Conservation (phyloP, 2,329 filamentous ascomycete species). For the Neofusicoccum kwambonambiense region DNA sequence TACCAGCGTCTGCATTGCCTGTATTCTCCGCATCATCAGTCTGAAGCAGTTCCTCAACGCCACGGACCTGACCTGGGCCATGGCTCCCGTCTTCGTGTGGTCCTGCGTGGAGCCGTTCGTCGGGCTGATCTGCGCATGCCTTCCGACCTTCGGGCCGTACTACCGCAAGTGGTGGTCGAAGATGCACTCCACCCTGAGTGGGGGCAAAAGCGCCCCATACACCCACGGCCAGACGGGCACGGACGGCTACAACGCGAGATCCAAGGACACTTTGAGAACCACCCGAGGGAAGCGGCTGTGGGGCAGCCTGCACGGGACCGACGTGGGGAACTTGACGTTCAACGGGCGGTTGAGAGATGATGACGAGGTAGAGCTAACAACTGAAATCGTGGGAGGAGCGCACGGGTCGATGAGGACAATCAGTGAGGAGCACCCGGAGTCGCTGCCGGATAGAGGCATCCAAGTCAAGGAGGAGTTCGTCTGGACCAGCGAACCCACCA, state of each 20-base stretch:
- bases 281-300: neutral
- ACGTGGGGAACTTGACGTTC: neutral
- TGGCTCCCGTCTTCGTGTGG: constrained; percentile 33
- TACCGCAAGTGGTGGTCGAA: neutral
- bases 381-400: neutral
- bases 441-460: neutral
- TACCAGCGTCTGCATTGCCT: constrained; percentile 29
- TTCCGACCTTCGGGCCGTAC: constrained; percentile 23
- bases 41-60: constrained; percentile 25
- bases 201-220: neutral
- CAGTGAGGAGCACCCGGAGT: neutral
- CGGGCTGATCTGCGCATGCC: constrained; percentile 39
- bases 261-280: neutral
- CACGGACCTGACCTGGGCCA: constrained; percentile 29
- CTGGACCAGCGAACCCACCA: neutral
- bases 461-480: neutral
- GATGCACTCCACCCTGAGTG: neutral
- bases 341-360: neutral
- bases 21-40: constrained; percentile 30
- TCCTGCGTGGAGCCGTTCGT: constrained; percentile 36
- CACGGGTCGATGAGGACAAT: neutral
- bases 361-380: constrained; percentile 5
- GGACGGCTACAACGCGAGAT: neutral
- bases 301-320: neutral
- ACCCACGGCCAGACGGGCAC: neutral